Evolutionary conservation across 805 yeast genomes (phyloP), one percentile per base, ranked within the genome.

Genomic region (Ogataea zsoltii): DNA sequence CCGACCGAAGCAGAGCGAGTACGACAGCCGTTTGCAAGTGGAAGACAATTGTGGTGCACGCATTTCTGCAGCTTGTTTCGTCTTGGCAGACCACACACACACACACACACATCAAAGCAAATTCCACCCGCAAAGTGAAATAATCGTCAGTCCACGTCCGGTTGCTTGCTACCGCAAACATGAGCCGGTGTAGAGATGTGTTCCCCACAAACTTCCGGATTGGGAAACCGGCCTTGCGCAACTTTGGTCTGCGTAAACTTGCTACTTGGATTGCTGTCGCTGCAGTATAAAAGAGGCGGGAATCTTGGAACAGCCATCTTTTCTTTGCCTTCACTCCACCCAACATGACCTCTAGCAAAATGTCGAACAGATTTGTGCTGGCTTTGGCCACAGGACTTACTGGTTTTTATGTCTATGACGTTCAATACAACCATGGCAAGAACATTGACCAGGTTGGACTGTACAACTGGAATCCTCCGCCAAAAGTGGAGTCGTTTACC

Each of bases 381-480:
- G 58, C 56, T 21, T 46, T 36, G 23, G 61, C 58, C 13, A 54
- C 63, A 11, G 64, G 64, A 18, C 52, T 58, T 7, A 57, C 65
- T 9, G 63, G 65, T 30, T 40, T 54, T 5, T 62, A 61, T 43
- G 46, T 61, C 31, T 53, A 59, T 28, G 63, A 61, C 49, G 63
- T 58, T 17, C 61, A 61, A 31, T 42, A 28, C 41, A 54, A 61
- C 34, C 55, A 60, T 17, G 63, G 66, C 14, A 50, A 46, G 33
- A 56, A 48, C 31, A 43, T 52, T 17, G 61, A 59, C 17, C 52
- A 54, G 25, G 21, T 56, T 13, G 65, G 65, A 1, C 42, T 60
- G 17, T 58, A 56, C 56, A 60, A 60, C 29, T 60, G 61, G 61
- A 58, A 56, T 26, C 60, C 61, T 14, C 44, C 54, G n/a, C 51